phyloP scores from a whole-genome alignment of 345 rosid species.

The Hibiscus mutabilis region DNA sequence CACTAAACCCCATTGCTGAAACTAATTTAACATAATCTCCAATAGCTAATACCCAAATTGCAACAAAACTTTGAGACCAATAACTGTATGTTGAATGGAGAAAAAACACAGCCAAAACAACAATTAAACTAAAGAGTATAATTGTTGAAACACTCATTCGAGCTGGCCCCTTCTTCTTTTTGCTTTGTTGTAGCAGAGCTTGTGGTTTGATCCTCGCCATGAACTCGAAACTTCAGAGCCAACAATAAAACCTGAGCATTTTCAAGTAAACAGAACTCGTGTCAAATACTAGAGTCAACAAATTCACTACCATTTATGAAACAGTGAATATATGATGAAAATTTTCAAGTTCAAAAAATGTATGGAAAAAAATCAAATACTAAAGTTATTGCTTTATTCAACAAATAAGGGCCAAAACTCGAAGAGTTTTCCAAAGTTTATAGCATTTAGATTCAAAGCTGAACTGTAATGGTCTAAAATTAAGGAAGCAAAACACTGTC shows the following conservation, averaged over 20 bases:
- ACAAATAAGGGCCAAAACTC: not conserved
- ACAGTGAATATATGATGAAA: not conserved
- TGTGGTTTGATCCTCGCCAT: slow-evolving; percentile 84
- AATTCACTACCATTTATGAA: not conserved
- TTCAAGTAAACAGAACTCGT: not conserved
- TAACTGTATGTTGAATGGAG: slow-evolving; percentile 53
- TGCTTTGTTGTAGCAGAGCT: slow-evolving; percentile 66
- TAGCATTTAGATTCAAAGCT: not conserved
- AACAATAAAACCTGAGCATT: not conserved
- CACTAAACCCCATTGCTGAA: not conserved
- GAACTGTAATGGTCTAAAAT: no score
- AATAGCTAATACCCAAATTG: not conserved
- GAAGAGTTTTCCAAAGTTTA: not conserved
- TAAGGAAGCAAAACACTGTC: no score
- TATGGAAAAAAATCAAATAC: not conserved
- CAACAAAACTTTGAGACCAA: slow-evolving; percentile 50
- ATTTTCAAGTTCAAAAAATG: not conserved
- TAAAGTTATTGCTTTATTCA: not conserved
- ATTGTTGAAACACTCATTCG: slow-evolving; percentile 45
- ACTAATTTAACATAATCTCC: not conserved
- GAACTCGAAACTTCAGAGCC: slow-evolving; percentile 19
- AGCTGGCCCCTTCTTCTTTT: slow-evolving; percentile 62
- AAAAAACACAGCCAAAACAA: slow-evolving; percentile 40
- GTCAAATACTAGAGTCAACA: not conserved
- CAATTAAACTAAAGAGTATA: slow-evolving; percentile 33